Conservation (phyloP, 2,329 filamentous ascomycete species). For the Exophiala lecanii-corni region DNA sequence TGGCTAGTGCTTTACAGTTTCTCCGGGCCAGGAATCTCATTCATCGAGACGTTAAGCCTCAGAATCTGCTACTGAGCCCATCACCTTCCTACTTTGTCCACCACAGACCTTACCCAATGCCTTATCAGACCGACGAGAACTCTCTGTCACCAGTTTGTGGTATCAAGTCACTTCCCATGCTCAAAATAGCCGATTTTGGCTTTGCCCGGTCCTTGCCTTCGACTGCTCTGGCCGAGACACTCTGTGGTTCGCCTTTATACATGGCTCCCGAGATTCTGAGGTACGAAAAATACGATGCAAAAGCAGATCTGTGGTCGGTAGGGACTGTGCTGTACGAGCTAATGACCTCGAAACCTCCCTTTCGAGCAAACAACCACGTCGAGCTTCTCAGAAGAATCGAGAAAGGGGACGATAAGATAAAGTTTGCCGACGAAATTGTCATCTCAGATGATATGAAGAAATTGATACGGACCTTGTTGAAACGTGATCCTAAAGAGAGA, state of each 20-base stretch:
- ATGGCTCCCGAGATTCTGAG: slow-evolving; percentile 98
- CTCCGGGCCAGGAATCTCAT: slow-evolving; percentile 80
- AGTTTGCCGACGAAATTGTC: slow-evolving; percentile 68
- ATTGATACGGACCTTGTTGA: slow-evolving; percentile 74
- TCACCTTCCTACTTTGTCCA: slow-evolving; percentile 66
- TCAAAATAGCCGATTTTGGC: slow-evolving; percentile 98
- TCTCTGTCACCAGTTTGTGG: slow-evolving; percentile 78
- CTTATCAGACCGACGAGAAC: slow-evolving; percentile 74
- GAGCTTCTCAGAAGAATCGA: slow-evolving; percentile 91
- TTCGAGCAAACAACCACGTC: slow-evolving; percentile 88
- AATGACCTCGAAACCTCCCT: slow-evolving; percentile 84
- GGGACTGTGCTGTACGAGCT: slow-evolving; percentile 95
- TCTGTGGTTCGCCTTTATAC: slow-evolving; percentile 94
- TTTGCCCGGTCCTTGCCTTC: slow-evolving; percentile 89
- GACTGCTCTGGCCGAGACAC: slow-evolving; percentile 87
- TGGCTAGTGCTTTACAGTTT: slow-evolving; percentile 86
- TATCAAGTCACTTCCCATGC: slow-evolving; percentile 80
- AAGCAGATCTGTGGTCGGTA: slow-evolving; percentile 95
- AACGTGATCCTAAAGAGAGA: slow-evolving; percentile 77
- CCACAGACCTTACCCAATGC: slow-evolving; percentile 56
- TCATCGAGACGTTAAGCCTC: slow-evolving; percentile 94
- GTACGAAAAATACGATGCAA: slow-evolving; percentile 96
- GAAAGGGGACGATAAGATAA: slow-evolving; percentile 77
- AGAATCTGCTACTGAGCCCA: slow-evolving; percentile 87
- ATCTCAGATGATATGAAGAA: slow-evolving; percentile 73